Conservation (phyloP, 148 eudicot species). For the Rhododendron ferrugineum region DNA sequence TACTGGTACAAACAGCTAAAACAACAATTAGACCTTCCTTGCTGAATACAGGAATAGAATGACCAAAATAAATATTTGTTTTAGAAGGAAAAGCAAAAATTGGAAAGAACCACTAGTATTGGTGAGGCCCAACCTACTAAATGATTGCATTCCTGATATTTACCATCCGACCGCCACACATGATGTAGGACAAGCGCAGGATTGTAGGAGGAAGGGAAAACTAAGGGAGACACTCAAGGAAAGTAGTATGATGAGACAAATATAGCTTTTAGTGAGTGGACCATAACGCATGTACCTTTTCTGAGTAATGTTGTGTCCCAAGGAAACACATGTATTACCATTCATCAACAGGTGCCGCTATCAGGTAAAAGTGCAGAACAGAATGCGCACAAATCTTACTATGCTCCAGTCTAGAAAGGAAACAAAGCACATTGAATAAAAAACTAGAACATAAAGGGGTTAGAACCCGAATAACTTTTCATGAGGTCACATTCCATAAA, state of each 20-base stretch:
- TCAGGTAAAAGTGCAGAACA: neutral
- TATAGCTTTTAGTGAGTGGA: neutral
- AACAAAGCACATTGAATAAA: neutral
- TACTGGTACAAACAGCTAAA: neutral
- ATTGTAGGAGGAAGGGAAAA: neutral
- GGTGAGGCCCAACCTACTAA: neutral
- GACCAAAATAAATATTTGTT: neutral
- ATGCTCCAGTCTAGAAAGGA: neutral
- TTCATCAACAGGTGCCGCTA: no score
- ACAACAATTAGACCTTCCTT: neutral
- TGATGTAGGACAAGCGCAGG: neutral
- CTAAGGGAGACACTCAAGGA: neutral
- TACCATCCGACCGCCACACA: neutral
- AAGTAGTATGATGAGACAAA: neutral
- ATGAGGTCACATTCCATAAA: neutral
- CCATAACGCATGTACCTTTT: neutral
- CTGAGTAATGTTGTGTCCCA: neutral
- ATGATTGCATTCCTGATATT: neutral
- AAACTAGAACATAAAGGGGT: neutral
- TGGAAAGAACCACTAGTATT: neutral
- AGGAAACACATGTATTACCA: neutral
- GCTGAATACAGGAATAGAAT: neutral
- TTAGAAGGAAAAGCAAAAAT: neutral
- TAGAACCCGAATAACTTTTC: neutral
- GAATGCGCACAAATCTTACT: neutral